These are phyloP conservation scores for Zymoseptoria tritici DNA, from an alignment of 2,329 filamentous ascomycete genomes.

Conservation along the genomic window DNA sequence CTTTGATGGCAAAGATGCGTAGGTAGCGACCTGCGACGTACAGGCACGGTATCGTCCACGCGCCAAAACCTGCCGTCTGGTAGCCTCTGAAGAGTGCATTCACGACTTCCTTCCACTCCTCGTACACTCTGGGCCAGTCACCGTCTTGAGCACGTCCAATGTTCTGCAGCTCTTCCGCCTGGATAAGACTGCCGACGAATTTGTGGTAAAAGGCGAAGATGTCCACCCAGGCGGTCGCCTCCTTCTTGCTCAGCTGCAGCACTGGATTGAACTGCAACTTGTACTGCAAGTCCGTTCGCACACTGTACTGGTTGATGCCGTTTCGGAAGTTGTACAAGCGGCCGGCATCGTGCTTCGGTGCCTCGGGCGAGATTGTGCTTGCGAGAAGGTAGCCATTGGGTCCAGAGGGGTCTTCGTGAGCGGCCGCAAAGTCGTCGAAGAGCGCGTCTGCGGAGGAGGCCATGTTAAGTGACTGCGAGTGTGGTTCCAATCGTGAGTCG, in stretches of 20 bases:
- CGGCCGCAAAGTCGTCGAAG: constrained; percentile 65
- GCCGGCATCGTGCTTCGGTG: constrained; percentile 54
- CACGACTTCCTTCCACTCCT: constrained; percentile 79
- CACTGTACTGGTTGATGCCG: constrained; percentile 58
- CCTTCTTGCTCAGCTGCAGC: constrained; percentile 41
- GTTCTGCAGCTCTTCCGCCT: constrained; percentile 50
- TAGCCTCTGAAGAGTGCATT: constrained; percentile 75
- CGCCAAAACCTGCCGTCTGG: constrained; percentile 64
- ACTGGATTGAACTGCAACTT: constrained; percentile 56
- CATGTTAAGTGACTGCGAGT: not conserved
- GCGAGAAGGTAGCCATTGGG: constrained; percentile 65
- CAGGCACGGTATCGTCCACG: constrained; percentile 88
- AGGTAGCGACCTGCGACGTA: constrained; percentile 84
- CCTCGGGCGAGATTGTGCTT: constrained; percentile 63
- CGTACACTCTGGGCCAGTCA: constrained; percentile 79
- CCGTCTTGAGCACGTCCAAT: constrained; percentile 37
- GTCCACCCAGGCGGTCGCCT: constrained; percentile 76
- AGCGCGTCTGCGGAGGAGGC: constrained; percentile 49
- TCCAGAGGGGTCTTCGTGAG: constrained; percentile 58
- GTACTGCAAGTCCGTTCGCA: constrained; percentile 64
- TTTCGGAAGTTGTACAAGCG: constrained; percentile 64
- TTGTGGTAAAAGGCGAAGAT: constrained; percentile 82
- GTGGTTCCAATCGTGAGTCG: not conserved
- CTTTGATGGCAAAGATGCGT: constrained; percentile 80
- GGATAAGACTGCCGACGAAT: constrained; percentile 65